Conservation (phyloP, 73 alveolate genomes). For the Symbiodinium natans region DNA sequence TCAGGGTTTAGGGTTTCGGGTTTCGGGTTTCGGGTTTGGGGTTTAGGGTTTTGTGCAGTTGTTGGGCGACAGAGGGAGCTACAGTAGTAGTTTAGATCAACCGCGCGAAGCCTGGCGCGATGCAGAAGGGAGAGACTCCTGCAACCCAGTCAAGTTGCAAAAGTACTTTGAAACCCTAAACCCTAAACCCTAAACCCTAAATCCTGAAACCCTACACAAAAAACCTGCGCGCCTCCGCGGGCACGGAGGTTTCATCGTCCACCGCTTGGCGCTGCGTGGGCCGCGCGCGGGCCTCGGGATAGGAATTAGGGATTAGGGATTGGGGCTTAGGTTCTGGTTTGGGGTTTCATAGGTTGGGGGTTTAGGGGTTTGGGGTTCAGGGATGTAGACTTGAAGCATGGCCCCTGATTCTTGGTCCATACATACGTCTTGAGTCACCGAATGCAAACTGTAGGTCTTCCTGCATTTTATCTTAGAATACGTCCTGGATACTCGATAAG, state of each 20-base stretch:
- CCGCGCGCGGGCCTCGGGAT: neutral
- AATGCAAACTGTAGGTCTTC: no score
- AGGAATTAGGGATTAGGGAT: neutral
- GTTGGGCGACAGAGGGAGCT: no score
- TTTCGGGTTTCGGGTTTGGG: neutral
- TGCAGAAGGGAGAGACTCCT: no score
- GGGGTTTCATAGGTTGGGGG: neutral
- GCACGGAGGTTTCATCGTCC: neutral
- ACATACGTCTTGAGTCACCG: no score
- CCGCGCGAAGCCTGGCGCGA: no score
- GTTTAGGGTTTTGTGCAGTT: neutral
- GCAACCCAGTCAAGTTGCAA: no score
- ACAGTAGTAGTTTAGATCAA: no score
- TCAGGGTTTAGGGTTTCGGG: neutral
- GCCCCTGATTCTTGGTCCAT: no score
- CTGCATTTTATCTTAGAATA: neutral
- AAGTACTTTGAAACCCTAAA: neutral
- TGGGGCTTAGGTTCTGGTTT: neutral
- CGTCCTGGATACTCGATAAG: neutral
- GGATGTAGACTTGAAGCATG: no score
- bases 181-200: neutral
- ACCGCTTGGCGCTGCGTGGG: slow-evolving; percentile 10
- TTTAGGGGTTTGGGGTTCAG: no score
- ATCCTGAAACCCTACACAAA: neutral
- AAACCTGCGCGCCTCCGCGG: slow-evolving; percentile 20